Evolutionary conservation across 176 grass and related monocot genomes (phyloP).

Genomic region (Phoenix dactylifera): DNA sequence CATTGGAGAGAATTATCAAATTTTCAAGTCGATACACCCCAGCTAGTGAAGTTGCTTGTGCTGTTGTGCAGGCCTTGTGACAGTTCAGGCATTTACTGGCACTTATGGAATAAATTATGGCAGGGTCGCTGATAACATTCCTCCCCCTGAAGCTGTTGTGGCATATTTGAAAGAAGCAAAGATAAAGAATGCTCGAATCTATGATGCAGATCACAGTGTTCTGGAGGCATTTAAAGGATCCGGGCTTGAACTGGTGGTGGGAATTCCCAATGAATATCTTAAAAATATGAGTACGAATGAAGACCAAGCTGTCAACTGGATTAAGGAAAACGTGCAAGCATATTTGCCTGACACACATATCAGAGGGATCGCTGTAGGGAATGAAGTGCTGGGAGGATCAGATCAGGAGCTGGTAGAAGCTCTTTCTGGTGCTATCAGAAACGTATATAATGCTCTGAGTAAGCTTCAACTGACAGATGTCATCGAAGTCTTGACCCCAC

Average conservation of each 20-base stretch:
- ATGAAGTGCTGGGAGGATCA: neutral
- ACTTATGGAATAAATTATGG: constrained; percentile 9
- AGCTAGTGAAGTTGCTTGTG: too few relatives aligned
- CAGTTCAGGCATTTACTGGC: too few relatives aligned
- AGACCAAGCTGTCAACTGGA: neutral
- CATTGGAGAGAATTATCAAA: too few relatives aligned
- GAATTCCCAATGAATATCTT: neutral
- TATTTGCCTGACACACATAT: constrained; percentile 6
- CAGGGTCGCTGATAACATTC: neutral
- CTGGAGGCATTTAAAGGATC: neutral
- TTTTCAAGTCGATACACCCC: too few relatives aligned
- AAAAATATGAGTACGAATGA: neutral
- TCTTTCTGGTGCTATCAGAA: constrained; percentile 68
- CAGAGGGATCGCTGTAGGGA: neutral
- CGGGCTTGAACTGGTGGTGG: neutral
- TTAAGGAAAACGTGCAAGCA: neutral
- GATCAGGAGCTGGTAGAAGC: constrained; percentile 3
- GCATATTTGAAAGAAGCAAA: neutral
- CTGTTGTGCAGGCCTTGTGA: too few relatives aligned
- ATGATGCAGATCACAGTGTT: constrained; percentile 6
- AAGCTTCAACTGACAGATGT: constrained; percentile 26
- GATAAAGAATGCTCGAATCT: constrained; percentile 1
- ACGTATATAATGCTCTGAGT: constrained; percentile 46
- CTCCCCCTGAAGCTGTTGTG: neutral
- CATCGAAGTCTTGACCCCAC: constrained; percentile 57